phyloP scores from a whole-genome alignment of 352 stramenopile genomes.

The Globisporangium barbulae region DNA sequence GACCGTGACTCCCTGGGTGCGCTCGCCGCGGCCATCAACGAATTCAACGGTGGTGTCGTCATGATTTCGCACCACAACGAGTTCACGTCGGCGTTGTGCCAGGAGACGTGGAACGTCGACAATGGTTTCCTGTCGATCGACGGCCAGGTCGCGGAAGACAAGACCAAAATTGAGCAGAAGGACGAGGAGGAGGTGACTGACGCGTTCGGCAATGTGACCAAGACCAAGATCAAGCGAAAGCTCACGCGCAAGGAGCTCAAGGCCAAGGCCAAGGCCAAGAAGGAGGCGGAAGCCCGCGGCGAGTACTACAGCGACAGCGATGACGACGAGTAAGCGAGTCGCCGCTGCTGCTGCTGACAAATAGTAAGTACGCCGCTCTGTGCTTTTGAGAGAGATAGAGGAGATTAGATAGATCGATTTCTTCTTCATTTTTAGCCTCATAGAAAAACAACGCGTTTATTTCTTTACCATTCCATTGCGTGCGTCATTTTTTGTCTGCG shows the following conservation, averaged over 20 bases:
- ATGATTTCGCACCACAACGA: slow-evolving; percentile 98
- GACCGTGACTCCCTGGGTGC: slow-evolving; percentile 96
- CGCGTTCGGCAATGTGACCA: slow-evolving; percentile 82
- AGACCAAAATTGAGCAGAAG: slow-evolving; percentile 91
- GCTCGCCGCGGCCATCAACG: slow-evolving; percentile 94
- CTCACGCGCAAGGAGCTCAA: slow-evolving; percentile 89
- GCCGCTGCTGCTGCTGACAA: not conserved
- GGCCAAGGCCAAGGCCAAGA: slow-evolving; percentile 85
- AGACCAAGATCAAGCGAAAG: slow-evolving; percentile 90
- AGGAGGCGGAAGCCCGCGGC: slow-evolving; percentile 81
- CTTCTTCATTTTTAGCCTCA: too few species aligned
- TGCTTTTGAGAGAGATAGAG: slow-evolving; percentile 9
- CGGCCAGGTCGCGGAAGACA: slow-evolving; percentile 82
- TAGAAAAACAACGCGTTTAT: slow-evolving; percentile 3
- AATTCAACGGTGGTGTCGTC: slow-evolving; percentile 96
- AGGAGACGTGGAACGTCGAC: slow-evolving; percentile 94
- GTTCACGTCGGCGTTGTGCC: slow-evolving; percentile 93
- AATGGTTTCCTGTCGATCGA: slow-evolving; percentile 84
- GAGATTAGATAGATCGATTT: not conserved
- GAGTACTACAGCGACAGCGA: slow-evolving; percentile 85
- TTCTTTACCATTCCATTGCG: not conserved
- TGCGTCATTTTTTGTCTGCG: too few species aligned
- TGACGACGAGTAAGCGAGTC: slow-evolving; percentile 55
- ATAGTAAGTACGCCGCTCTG: slow-evolving; percentile 12
- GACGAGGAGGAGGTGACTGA: slow-evolving; percentile 78